These are phyloP conservation scores for Leishmania amazonensis DNA, from an alignment of 208 protist genomes.

Conservation along the genomic window DNA sequence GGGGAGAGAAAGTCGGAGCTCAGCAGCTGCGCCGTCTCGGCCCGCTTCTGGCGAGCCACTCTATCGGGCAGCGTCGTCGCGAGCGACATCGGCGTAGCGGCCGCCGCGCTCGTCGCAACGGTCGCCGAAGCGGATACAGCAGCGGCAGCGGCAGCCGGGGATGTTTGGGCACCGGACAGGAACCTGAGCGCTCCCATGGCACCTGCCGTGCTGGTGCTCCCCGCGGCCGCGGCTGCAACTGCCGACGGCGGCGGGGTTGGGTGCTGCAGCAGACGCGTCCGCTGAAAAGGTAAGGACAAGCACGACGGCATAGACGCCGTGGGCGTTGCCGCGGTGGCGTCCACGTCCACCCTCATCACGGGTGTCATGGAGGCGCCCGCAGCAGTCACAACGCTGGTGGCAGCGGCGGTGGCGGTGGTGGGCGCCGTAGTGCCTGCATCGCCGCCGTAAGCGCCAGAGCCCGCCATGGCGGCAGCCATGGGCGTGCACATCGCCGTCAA, in stretches of 20 bases:
- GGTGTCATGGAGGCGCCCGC: background rate
- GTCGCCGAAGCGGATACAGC: background rate
- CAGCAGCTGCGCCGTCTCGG: constrained; percentile 53
- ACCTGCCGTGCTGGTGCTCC: too few species aligned
- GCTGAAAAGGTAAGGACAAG: background rate
- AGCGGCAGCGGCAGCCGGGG: background rate
- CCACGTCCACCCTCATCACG: background rate
- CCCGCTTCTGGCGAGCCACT: constrained; percentile 36
- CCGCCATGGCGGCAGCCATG: background rate
- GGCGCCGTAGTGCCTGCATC: background rate
- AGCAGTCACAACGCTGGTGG: background rate
- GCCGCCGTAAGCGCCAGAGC: background rate
- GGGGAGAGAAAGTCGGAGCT: constrained; percentile 39
- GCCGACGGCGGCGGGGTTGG: background rate
- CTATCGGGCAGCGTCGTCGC: constrained; percentile 10
- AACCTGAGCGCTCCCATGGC: background rate
- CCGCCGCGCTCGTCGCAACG: background rate
- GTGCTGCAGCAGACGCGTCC: background rate
- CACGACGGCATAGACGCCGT: background rate
- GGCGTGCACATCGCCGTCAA: constrained; percentile 12
- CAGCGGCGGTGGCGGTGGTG: background rate
- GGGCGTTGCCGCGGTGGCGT: background rate
- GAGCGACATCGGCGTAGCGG: background rate
- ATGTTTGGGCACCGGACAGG: background rate
- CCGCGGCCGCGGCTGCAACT: background rate